Percentiles rank a stretch among this genome's conserved stretches.
Conservation (phyloP, 208 protist species). For the Crithidia fasciculata region DNA sequence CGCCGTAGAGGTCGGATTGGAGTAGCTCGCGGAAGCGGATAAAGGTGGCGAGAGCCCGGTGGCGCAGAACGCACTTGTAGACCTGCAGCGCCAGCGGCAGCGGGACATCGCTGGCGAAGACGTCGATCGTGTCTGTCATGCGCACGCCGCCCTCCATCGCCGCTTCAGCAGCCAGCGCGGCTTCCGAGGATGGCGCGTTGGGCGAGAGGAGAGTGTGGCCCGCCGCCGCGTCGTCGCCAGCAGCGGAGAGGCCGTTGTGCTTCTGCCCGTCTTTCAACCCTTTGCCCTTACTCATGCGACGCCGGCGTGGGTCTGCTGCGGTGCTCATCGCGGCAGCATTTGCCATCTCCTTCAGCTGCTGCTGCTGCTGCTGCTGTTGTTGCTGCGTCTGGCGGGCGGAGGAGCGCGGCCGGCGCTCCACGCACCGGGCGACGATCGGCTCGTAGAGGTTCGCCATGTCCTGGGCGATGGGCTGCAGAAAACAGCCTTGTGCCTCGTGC, state of each 20-base stretch:
- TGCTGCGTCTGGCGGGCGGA: not conserved
- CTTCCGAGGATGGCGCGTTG: not conserved
- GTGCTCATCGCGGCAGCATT: not conserved
- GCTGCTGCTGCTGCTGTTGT: not conserved
- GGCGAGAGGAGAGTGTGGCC: not conserved
- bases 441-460: slow-evolving; percentile 29
- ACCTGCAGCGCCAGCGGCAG: slow-evolving; percentile 57
- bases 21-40: slow-evolving; percentile 52
- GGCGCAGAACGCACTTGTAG: slow-evolving; percentile 56
- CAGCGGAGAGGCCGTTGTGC: not conserved
- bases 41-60: slow-evolving; percentile 46
- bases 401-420: slow-evolving; percentile 16
- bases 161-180: not conserved
- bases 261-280: not conserved
- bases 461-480: slow-evolving; percentile 30
- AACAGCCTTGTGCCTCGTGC: slow-evolving; percentile 30
- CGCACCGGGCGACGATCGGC: slow-evolving; percentile 23
- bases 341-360: not conserved
- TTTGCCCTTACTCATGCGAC: slow-evolving; percentile 10
- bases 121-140: slow-evolving; percentile 24
- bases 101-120: slow-evolving; percentile 25
- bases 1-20: slow-evolving; percentile 33
- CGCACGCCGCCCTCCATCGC: not conserved
- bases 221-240: not conserved
- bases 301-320: not conserved